Percentiles rank a stretch among this genome's conserved stretches.
Conservation (phyloP, 257 asterid species). For the Ehretia macrophylla region DNA sequence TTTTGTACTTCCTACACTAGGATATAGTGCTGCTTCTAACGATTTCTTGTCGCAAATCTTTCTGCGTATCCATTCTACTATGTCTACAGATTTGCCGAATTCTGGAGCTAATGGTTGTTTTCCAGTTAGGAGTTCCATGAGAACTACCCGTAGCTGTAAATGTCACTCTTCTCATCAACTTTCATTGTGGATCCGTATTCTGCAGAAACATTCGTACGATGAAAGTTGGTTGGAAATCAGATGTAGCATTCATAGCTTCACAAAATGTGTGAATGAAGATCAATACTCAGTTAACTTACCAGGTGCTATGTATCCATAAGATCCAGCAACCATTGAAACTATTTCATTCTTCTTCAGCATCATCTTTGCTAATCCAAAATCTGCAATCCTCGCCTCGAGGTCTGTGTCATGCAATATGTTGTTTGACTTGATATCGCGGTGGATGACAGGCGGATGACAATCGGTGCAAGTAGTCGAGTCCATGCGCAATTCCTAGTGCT, state of each 20-base stretch:
- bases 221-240: too few species aligned
- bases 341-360: constrained; percentile 37
- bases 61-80: constrained; percentile 39
- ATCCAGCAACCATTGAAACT: constrained; percentile 53
- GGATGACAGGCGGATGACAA: constrained; percentile 48
- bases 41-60: constrained; percentile 24
- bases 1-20: constrained; percentile 27
- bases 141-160: constrained; percentile 61
- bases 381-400: constrained; percentile 50
- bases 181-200: constrained; percentile 56
- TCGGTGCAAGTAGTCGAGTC: constrained; percentile 54
- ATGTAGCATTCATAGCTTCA: too few species aligned
- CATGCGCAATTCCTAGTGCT: constrained; percentile 58
- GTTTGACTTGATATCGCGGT: constrained; percentile 51
- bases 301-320: constrained; percentile 66
- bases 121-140: constrained; percentile 55
- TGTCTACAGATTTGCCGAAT: constrained; percentile 31
- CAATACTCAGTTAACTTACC: constrained; percentile 29
- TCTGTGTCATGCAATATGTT: constrained; percentile 46
- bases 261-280: neutral
- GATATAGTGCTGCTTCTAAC: constrained; percentile 38
- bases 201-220: constrained; percentile 9
- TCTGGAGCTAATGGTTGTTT: constrained; percentile 36
- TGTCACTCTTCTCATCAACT: constrained; percentile 56
- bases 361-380: constrained; percentile 53